phyloP scores from a whole-genome alignment of 2,329 filamentous ascomycete genomes.

The Colletotrichum musicola region DNA sequence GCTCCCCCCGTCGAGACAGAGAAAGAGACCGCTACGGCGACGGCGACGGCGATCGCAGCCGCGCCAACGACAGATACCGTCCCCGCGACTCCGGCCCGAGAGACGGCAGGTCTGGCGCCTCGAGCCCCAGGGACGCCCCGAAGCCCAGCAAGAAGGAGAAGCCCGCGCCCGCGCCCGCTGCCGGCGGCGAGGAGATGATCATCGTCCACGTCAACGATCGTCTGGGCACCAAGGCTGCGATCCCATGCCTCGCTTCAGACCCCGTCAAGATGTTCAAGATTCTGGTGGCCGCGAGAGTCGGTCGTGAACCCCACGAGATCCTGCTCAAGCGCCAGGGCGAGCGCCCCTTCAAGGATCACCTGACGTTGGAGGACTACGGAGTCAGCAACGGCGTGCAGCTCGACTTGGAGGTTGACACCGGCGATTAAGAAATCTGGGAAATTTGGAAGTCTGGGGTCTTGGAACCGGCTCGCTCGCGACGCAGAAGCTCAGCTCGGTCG shows the following conservation, averaged over 20 bases:
- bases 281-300: conserved; percentile 90
- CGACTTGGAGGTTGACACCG: conserved; percentile 72
- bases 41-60: conserved; percentile 52
- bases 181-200: conserved; percentile 83
- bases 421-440: conserved; percentile 57
- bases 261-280: conserved; percentile 89
- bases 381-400: conserved; percentile 88
- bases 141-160: conserved; percentile 49
- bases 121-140: conserved; percentile 46
- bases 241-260: conserved; percentile 89
- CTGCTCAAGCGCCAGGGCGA: conserved; percentile 92
- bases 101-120: conserved; percentile 45
- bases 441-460: not conserved
- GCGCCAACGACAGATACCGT: conserved; percentile 41
- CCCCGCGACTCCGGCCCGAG: conserved; percentile 40
- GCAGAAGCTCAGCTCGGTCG: not conserved
- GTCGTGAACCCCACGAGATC: conserved; percentile 90
- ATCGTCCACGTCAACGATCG: conserved; percentile 94
- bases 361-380: conserved; percentile 92
- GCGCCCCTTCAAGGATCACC: conserved; percentile 90
- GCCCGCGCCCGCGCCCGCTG: conserved; percentile 43
- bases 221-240: conserved; percentile 94
- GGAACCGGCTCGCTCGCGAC: not conserved
- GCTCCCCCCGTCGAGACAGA: conserved; percentile 50
- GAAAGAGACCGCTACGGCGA: conserved; percentile 44